phyloP scores from a whole-genome alignment of 306 rosid genomes.

The Sechiopsis laciniata region DNA sequence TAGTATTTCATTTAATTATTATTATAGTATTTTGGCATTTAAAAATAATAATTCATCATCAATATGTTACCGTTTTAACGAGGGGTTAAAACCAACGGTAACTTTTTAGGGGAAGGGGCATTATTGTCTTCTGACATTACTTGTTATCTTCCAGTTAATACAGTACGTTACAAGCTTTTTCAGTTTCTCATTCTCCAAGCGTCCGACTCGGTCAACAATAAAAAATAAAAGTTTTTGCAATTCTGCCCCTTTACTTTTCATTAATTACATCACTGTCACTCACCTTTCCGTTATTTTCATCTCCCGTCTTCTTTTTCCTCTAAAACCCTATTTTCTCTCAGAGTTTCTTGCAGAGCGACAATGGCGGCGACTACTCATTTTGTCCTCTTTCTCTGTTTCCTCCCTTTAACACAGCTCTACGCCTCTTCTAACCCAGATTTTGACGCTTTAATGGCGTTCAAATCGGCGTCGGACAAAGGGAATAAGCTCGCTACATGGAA shows the following conservation, averaged over 20 bases:
- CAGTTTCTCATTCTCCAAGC: conserved; percentile 1
- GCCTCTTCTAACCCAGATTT: conserved; percentile 38
- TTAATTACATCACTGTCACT: not conserved
- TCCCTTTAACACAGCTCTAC: conserved; percentile 6
- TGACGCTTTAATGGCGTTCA: conserved; percentile 51
- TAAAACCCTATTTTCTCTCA: conserved; percentile 1
- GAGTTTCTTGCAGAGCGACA: conserved; percentile 26
- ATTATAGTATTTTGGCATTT: no score
- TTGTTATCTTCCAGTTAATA: not conserved
- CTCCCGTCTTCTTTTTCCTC: not conserved
- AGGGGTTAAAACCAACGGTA: conserved; percentile 6
- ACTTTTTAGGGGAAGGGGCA: not conserved
- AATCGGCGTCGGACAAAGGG: conserved; percentile 38
- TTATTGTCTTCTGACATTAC: not conserved
- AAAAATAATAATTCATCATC: no score
- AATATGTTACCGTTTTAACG: no score
- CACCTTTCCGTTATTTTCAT: not conserved
- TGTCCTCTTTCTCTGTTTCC: not conserved
- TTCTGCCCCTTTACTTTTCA: not conserved
- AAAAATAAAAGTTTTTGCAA: not conserved
- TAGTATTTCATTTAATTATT: no score
- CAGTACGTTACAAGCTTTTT: conserved; percentile 17
- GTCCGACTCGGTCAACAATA: not conserved
- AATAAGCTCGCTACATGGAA: conserved; percentile 59
- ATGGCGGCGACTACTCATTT: conserved; percentile 39